Evolutionary conservation across 352 stramenopile genomes (phyloP), one percentile per base, ranked within the genome.

Genomic region (Globisporangium barbulae): DNA sequence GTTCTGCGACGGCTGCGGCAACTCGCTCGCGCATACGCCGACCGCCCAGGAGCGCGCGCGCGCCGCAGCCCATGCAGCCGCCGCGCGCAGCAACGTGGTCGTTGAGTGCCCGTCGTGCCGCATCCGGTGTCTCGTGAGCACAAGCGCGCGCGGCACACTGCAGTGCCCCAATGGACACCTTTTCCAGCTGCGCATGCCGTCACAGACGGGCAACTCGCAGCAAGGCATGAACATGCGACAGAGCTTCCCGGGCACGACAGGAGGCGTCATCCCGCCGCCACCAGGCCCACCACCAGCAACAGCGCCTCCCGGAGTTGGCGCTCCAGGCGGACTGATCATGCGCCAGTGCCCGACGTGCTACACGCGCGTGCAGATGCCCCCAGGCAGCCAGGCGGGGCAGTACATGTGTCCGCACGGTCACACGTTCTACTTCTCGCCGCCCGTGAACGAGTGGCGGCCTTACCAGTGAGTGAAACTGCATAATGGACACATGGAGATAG

Each of bases 361-460:
- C 69, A 95, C 86, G 62, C 86, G 85, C 55, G 86, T 95, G 59
- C 86, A 95, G 63, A 95, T 95, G 86, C 86, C 86, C 1, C 84
- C 85, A 15, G 84, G 84, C 19, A 93, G 83, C 41, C 86, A 93
- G 64, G 81, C 86, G 5, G 86, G 86, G 30, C 86, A 95, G 74
- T 95, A 93, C 76, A 93, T 95, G 84, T 95, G 86, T 80, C 86
- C 86, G 0, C 79, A 93, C 55, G 86, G 86, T 3, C 86, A 95
- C 70, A 95, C 86, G 28, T 95, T 95, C 64, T 91, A 87, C 72
- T 95, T 89, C 65, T 83, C 83, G 50, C 86, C 82, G 50, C 84
- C 86, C 25, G 84, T 81, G 60, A 66, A 56, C 67, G 86, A 72
- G 76, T 63, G 62, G 62, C 48, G 62, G 17, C 44, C 55, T 10